Evolutionary conservation across 306 rosid species (phyloP), one percentile per base, ranked within the genome.

Genomic region (Lagenaria siceraria): DNA sequence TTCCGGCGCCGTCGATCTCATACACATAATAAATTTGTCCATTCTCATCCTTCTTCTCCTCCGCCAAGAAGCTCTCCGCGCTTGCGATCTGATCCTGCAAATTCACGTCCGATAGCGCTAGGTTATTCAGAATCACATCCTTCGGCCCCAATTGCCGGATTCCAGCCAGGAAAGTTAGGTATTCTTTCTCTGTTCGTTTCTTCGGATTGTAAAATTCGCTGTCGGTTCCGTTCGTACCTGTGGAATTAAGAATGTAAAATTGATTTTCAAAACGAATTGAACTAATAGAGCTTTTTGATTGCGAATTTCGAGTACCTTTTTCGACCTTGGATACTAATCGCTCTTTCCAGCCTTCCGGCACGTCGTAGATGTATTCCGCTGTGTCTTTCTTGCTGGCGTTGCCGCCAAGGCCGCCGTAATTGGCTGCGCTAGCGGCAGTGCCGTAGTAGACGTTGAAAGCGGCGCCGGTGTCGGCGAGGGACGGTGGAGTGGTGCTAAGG

Each of bases 341-440:
- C 59, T 95, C 97, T 77, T 92, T 90, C 97, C 98, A 95, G 0
- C 97, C 97, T 1, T 78, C 82, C 0, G 97, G 97, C 9, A 92
- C 96, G 48, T 95, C 98, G 29, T 89, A 88, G 19, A 95, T 75
- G 48, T 95, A 90, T 81, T 95, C 98, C 0, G 97, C 95, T 0
- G 98, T 87, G 80, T 89, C 90, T 71, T 90, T 84, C 83, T 91
- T 94, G 91, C 22, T 83, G 21, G 97, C 83, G 78, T 94, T 94
- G 0, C 97, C 97, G 1, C 96, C 96, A 58, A 85, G 89, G 12
- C 98, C 95, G 0, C 98, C 98, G 78, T 94, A 91, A 65, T 91
- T 94, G 71, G 97, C 82, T 1, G 97, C 97, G 43, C 96, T 95
- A 42, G 98, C 95, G 11, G 96, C 97, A 1, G 98, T 95, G 52